phyloP scores from a whole-genome alignment of 257 asterid genomes.

The Plantago major region DNA sequence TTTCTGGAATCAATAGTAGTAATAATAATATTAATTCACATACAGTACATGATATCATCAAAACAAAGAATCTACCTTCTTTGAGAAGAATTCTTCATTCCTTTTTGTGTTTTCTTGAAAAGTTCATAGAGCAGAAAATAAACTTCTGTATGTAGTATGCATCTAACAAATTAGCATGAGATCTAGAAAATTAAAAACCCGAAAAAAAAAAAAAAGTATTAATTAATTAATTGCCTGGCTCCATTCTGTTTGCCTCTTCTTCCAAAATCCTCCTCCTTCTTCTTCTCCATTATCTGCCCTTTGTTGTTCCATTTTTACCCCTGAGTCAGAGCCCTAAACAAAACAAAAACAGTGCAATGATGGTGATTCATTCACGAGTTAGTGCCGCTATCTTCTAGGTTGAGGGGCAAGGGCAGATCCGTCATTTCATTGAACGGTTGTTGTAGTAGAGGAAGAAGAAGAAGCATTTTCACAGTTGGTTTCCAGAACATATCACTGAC shows the following conservation, averaged over 20 bases:
- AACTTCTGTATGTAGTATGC: slow-evolving; percentile 15
- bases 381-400: slow-evolving; percentile 14
- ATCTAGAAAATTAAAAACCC: background rate
- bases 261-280: slow-evolving; percentile 18
- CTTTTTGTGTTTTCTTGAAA: too few species aligned
- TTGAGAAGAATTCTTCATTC: slow-evolving; percentile 1
- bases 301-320: slow-evolving; percentile 10
- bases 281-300: background rate
- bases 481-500: slow-evolving; percentile 20
- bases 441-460: background rate
- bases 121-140: background rate
- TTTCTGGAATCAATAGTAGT: too few species aligned
- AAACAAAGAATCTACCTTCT: slow-evolving; percentile 1
- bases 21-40: slow-evolving; percentile 7
- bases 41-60: background rate
- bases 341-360: slow-evolving; percentile 4
- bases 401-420: slow-evolving; percentile 20
- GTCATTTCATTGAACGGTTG: slow-evolving; percentile 17
- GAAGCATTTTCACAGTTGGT: slow-evolving; percentile 31
- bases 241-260: slow-evolving; percentile 77
- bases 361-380: slow-evolving; percentile 1
- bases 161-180: slow-evolving; percentile 18
- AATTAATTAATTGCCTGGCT: slow-evolving; percentile 62
- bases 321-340: slow-evolving; percentile 37
- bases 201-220: background rate